Base-by-base conservation (phyloP, 208 protist species). In the Strigomonas culicis region DNA sequence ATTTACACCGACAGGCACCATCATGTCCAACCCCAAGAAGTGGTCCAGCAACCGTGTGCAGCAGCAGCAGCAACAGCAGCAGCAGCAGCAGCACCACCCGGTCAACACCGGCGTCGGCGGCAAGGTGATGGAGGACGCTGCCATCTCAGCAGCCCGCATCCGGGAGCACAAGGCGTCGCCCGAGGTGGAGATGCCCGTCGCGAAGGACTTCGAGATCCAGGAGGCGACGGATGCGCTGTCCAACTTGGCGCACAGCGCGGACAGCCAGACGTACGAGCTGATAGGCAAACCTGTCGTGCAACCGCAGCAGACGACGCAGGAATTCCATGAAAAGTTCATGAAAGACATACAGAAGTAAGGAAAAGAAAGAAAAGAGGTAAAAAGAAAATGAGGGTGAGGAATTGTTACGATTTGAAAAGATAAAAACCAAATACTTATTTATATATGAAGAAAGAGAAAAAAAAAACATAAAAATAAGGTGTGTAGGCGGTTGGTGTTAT, bases 171-270 rank as follows among this genome's bases (percentile, higher is more conserved):
- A 83, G 44, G 49, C 57, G 15, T 50, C 47, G 24, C 55, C 70
- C 3, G 82, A 74, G 24, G 49, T 68, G 19, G 79, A 87, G 47
- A 68, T 84, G 21, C 70, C 79, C 11, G 68, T 63, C 43, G 77
- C 80, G 27, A 78, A 80, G 39, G 21, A 72, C 21, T 95, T 95
- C 64, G 86, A 91, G 71, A 66, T 75, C 70, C 86, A 92, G 59
- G 86, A 93, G 50, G 82, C 90, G 22, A 83, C 81, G 0, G 90
- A 95, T 70, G 79, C 86, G 1, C 72, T 95, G 50, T 90, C 80
- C 75, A 95, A 95, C 72, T 69, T 95, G 34, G 80, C 70, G 46
- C 84, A 90, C 74, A 89, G 86, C 66, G 68, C 71, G 8, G 74
- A 81, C 6, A 62, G 50, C 22, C 59, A 66, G 17, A 39, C 57